Base-by-base conservation (phyloP, 768 basidiomycete genomes). In the Kwoniella sp. region DNA sequence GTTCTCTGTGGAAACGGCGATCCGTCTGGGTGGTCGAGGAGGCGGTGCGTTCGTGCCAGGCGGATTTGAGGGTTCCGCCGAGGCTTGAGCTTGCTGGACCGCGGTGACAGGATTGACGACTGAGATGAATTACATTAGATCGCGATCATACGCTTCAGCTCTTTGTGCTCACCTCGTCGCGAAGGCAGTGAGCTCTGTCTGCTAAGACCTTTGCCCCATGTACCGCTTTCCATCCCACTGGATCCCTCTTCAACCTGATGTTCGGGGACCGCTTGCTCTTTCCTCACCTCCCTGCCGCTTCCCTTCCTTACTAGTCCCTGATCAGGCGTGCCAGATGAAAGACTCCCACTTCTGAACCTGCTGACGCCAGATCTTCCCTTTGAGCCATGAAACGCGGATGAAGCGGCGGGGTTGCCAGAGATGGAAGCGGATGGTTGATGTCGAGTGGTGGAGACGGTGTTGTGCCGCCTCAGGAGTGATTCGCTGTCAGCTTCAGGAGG, bases 141-240 rank as follows among this genome's bases (percentile, higher is more conserved):
- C 33, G 33, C n/a, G n/a, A n/a, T n/a, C n/a, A n/a, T n/a, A n/a
- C n/a, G n/a, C n/a, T n/a, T n/a, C n/a, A 17, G 21, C 5, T 49
- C 24, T 40, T 9, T 49, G 22, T 49, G 48, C 74, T 55, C 55
- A 74, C 73, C 69, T 68, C 63, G 53, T 49, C 75, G 60, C 26
- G 64, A 67, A 12, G 76, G 76, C 15, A 77, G 60, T 13, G 71
- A 73, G 51, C 71, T 73, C 63, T 77, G 76, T 49, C 76, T 71
- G 49, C 53, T 62, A 24, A 77, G 48, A 5, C 71, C 72, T 54
- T 60, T 73, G 7, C 59, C 65, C 72, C 63, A 68, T 25, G 21
- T 65, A 13, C 51, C 57, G 19, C 21, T 57, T 55, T 60, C 65
- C 55, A 53, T 51, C 22, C 36, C 55, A 24, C 52, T 58, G 2